A percentile compares a stretch with the other conserved stretches of the same genome.
These are phyloP conservation scores for Aquilaria sinensis DNA, from an alignment of 345 rosid genomes.

Conservation along the genomic window DNA sequence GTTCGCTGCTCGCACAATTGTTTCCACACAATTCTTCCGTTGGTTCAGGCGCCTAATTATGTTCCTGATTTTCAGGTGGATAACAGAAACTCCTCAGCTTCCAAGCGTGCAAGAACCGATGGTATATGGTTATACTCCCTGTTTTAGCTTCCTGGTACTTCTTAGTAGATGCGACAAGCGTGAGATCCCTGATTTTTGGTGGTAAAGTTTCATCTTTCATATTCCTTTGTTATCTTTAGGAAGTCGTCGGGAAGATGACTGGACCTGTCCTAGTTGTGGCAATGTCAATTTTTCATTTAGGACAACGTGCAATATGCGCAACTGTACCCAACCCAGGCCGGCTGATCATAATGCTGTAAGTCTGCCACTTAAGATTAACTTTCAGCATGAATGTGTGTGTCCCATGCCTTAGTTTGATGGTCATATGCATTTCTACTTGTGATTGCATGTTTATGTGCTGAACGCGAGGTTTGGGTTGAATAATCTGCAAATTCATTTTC, in stretches of 20 bases:
- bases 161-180: background rate
- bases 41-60: background rate
- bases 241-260: constrained; percentile 97
- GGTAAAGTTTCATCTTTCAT: background rate
- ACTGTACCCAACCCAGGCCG: constrained; percentile 95
- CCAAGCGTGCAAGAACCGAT: constrained; percentile 97
- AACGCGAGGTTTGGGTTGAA: too few species aligned
- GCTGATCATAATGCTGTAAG: constrained; percentile 81
- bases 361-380: background rate
- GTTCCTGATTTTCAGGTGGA: constrained; percentile 54
- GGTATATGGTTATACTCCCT: constrained; percentile 31
- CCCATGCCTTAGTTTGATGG: too few species aligned
- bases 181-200: background rate
- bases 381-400: background rate
- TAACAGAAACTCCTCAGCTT: constrained; percentile 89
- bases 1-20: too few species aligned
- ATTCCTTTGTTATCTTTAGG: constrained; percentile 33
- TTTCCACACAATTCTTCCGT: background rate
- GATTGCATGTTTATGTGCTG: too few species aligned
- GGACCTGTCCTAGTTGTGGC: constrained; percentile 98
- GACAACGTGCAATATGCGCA: constrained; percentile 98
- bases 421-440: too few species aligned
- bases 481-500: too few species aligned
- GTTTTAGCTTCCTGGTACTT: background rate
- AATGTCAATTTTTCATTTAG: constrained; percentile 95